Evolutionary conservation across 1,139 yeast species (phyloP), one percentile per base, ranked within the genome.

Genomic region (Geotrichum citri-aurantii): DNA sequence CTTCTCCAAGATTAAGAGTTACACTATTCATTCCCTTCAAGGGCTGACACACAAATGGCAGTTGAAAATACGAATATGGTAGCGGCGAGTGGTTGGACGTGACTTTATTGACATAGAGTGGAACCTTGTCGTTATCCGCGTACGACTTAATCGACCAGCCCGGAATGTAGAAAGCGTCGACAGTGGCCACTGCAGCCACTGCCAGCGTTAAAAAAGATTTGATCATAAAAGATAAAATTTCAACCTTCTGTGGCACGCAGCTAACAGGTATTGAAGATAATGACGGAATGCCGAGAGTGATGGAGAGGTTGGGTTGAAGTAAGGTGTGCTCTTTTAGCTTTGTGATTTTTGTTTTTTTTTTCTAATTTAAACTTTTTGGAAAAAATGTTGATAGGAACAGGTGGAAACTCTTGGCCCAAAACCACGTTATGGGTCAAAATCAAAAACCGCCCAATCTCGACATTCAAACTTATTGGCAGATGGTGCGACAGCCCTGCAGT

Each of bases 11-110:
- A 7, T 91, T 85, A 56, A 88, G 72, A 62, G 86, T 86, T 24
- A 86, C 74, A 0, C 91, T 85, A 61, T 80, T 79, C 40, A 81
- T 78, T 3, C 73, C 72, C 12, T 72, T 67, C 3, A 82, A 77
- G 1, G 89, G 85, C 0, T 90, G 90, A 72, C 97, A 91, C 5
- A 88, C 86, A 72, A 90, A 91, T 1, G 89, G 89, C 56, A 90
- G 75, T 61, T 84, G 88, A 70, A 85, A 83, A 69, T 88, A 91
- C 0, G 88, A 84, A 69, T 78, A 88, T 0, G 96, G 95, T n/a
- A 86, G 75, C 66, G 86, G 92, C 1, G 91, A 85, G 33, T 81
- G 75, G 65, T 86, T 92, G 0, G 95, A 85, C 63, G 86, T 90
- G 1, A 88, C 84, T 65, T 89, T 86, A 72, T 90, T 90, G 49